A percentile compares a stretch with the other conserved stretches of the same genome.
Conservation (phyloP, 352 stramenopile species). For the Salisapilia sapeloensis region DNA sequence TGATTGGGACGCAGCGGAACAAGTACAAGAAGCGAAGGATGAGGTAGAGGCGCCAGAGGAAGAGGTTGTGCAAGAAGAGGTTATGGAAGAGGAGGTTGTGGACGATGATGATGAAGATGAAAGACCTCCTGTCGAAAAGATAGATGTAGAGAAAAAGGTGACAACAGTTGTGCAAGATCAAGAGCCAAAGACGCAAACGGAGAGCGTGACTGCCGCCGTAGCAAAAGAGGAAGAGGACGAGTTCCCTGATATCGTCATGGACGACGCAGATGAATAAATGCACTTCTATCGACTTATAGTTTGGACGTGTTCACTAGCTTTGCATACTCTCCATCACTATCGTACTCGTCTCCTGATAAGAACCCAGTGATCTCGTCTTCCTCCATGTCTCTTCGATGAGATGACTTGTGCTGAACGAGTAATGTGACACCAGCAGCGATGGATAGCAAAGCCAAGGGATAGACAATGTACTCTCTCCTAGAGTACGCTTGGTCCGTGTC, state of each 20-base stretch:
- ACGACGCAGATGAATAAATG: constrained; percentile 34
- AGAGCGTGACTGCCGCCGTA: not conserved
- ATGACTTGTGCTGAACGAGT: constrained; percentile 47
- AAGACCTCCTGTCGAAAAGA: constrained; percentile 5
- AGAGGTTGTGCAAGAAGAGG: constrained; percentile 6
- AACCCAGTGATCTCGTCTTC: no score
- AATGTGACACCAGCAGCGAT: constrained; percentile 52
- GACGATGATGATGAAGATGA: constrained; percentile 28
- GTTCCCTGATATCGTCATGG: constrained; percentile 69
- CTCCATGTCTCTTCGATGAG: not conserved
- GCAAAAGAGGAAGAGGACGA: constrained; percentile 14
- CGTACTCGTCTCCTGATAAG: no score
- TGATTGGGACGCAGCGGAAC: constrained; percentile 5
- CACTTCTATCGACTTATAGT: not conserved
- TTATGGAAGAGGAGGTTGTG: constrained; percentile 8
- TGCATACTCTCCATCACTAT: no score
- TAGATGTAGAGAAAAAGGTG: constrained; percentile 11
- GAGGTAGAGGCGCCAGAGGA: constrained; percentile 2
- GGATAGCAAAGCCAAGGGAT: constrained; percentile 47
- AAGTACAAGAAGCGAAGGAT: constrained; percentile 1
- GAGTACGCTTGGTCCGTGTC: constrained; percentile 44
- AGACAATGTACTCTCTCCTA: constrained; percentile 40
- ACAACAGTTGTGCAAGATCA: constrained; percentile 4
- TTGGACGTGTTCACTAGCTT: no score
- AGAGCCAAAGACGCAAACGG: not conserved